These are phyloP conservation scores for Moricandia moricandioides DNA, from an alignment of 345 rosid species.

Conservation along the genomic window DNA sequence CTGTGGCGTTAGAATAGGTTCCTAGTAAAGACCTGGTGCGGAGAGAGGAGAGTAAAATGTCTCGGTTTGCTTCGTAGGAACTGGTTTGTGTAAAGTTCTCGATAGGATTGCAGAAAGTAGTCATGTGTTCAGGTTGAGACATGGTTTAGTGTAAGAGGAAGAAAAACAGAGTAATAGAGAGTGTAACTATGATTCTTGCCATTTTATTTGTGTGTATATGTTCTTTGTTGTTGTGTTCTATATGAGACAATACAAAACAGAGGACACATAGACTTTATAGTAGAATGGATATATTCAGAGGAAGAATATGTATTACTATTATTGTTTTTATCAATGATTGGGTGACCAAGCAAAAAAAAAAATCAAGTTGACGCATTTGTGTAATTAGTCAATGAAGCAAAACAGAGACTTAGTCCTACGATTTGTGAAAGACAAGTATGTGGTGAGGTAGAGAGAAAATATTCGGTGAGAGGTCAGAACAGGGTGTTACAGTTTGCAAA, in stretches of 20 bases:
- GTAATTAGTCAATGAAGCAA: neutral
- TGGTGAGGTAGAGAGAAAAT: neutral
- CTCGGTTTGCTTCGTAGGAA: slow-evolving; percentile 16
- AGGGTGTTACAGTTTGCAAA: too few species aligned
- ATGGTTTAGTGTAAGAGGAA: slow-evolving; percentile 1
- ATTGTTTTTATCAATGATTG: neutral
- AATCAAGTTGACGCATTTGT: neutral
- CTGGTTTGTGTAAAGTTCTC: slow-evolving; percentile 11
- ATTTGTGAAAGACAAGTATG: neutral
- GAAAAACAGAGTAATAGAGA: neutral
- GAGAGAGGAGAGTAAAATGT: slow-evolving; percentile 1
- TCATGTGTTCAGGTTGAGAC: slow-evolving; percentile 11
- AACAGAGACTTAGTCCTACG: neutral
- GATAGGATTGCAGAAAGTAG: slow-evolving; percentile 7
- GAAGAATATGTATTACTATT: neutral
- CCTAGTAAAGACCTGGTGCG: neutral
- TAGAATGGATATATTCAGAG: neutral
- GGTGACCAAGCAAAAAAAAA: too few species aligned
- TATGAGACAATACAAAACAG: neutral
- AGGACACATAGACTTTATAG: neutral
- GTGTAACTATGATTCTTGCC: neutral
- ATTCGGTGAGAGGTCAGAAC: too few species aligned
- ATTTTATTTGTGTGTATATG: neutral
- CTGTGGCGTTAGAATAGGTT: slow-evolving; percentile 20
- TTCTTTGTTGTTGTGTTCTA: neutral